Base-by-base conservation (phyloP, 2,329 filamentous ascomycete species). In the Didymellaceae sp. region DNA sequence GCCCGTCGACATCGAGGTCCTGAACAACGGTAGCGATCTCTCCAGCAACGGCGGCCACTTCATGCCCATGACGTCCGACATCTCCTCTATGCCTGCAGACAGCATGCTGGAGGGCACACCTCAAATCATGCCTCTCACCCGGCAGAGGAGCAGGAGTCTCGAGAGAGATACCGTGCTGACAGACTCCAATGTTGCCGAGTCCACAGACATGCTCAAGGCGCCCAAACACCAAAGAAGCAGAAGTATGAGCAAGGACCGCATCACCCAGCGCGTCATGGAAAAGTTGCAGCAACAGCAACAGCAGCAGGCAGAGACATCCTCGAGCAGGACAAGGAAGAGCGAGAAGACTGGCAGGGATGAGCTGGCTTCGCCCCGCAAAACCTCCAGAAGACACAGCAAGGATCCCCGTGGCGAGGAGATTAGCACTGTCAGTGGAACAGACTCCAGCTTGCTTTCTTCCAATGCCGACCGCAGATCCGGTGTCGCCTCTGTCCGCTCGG, bases 1-100 rank as follows among this genome's bases (percentile, higher is more conserved):
- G 44, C 91, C 91, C 26, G 86, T 97, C 58, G 91, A 97, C 70
- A 89, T 97, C 54, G 93, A 97, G 71, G 90, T 97, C 56, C 82
- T 92, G 64, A 81, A 84, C 40, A 69, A 86, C 81, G 72, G 82
- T 81, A 79, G 89, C 83, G 75, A 96, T 81, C 57, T 93, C 75
- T 72, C 82, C 24, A 67, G 87, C 70, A 74, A 85, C 75, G 74
- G 82, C 68, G 80, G 87, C 75, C 68, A 84, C 73, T 91, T 88
- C 69, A 77, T 86, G 39, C 81, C 84, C 25, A 80, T 84, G 59
- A 79, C 86, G 41, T 97, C 93, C 3, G 93, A 97, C 66, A 90
- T 97, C 40, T 97, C 93, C 1, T 87, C 86, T 26, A 88, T 89
- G 83, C 86, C 86, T 24, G 79, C 85, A n/a, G 86, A 89, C 69